Base-by-base conservation (phyloP, 495 filamentous ascomycete species). In the Neurospora sp. region DNA sequence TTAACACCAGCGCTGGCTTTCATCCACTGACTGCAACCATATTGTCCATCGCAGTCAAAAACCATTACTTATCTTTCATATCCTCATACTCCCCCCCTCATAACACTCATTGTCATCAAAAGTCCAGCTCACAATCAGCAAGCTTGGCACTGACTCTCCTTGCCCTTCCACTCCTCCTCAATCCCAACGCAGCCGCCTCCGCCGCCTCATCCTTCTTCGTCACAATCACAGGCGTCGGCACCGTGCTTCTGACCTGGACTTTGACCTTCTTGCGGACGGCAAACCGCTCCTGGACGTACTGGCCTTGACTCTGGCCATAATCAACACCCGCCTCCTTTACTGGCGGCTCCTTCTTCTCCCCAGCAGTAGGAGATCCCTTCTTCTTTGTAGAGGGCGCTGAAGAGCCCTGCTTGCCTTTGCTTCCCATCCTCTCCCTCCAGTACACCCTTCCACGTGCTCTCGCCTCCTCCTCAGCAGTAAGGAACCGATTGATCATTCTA, bases 401-500 rank as follows among this genome's bases (percentile, higher is more conserved):
- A 41, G 35, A 61, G 7, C 9, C n/a, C 9, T 9, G 22, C 41
- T 61, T 61, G 12, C 22, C 22, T 22, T 61, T 61, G 20, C 20
- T 70, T 10, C 44, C 39, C 27, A 73, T 18, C 14, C 48, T 41
- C 39, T 76, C 78, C 73, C 69, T 74, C 76, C 77, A 80, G 68
- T 74, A 69, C 72, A 84, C 84, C 45, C 83, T 76, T 1, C 83
- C 83, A 0, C 87, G 84, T 10, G 89, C 83, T 70, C 81, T 85
- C 0, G 85, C 86, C 78, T 94, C 91, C 72, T 93, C 91, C 16
- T 91, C 85, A 0, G 88, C 85, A 18, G 83, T 84, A 35, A 94
- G 76, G 76, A 93, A 94, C 10, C 92, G 87, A 77, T 94, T 89
- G 16, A 94, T 83, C 0, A 83, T 87, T 35, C 92, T 83, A 74